phyloP scores from a whole-genome alignment of 345 rosid species.

The Eucalyptus pauciflora region DNA sequence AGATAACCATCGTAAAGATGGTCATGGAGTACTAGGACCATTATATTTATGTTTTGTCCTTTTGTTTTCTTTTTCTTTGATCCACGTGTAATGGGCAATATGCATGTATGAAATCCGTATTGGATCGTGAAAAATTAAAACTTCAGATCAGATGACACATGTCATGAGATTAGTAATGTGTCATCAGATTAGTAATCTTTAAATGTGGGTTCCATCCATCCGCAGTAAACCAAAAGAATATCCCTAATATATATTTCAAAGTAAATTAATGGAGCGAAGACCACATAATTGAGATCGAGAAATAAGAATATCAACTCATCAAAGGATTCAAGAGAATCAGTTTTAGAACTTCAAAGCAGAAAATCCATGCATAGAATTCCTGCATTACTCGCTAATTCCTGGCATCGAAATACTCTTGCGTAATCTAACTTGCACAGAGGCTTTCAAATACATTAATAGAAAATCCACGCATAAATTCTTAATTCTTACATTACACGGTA shows the following conservation, averaged over 20 bases:
- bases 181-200: too few relatives aligned
- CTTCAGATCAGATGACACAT: neutral
- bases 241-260: neutral
- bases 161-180: too few relatives aligned
- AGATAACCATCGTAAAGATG: accelerated
- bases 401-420: neutral
- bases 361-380: neutral
- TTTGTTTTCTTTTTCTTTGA: neutral
- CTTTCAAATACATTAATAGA: neutral
- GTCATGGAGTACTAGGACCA: too few relatives aligned
- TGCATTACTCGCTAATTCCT: too few relatives aligned
- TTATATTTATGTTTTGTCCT: too few relatives aligned
- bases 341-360: neutral
- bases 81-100: neutral
- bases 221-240: neutral
- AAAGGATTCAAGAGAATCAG: neutral
- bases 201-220: neutral
- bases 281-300: neutral
- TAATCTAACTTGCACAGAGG: neutral
- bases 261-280: neutral
- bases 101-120: neutral
- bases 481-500: too few relatives aligned
- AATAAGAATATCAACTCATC: neutral
- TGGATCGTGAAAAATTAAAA: neutral
- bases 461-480: too few relatives aligned